Evolutionary conservation across 1,284 basidiomycete species (phyloP).

Genomic region (Ceratobasidium sp.): DNA sequence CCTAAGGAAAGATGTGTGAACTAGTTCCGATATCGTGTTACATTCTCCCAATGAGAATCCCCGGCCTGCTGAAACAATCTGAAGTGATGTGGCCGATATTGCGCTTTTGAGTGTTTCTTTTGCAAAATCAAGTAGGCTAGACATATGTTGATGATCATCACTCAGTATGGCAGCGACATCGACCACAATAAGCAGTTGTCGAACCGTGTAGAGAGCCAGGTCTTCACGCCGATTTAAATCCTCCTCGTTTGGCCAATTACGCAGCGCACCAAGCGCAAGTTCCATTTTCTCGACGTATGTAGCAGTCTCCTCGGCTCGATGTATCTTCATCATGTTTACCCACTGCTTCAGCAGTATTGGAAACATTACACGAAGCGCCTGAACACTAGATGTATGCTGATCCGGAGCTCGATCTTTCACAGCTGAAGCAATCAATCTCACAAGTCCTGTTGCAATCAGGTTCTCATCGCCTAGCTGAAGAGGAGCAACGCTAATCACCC

Average conservation of each 20-base stretch:
- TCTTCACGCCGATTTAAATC: neutral
- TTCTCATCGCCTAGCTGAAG: neutral
- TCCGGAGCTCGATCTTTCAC: neutral
- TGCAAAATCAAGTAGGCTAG: too few relatives aligned
- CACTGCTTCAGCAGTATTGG: neutral
- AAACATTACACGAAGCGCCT: neutral
- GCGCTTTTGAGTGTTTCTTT: too few relatives aligned
- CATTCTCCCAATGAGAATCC: too few relatives aligned
- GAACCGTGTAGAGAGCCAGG: neutral
- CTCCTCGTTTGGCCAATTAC: neutral
- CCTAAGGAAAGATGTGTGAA: too few relatives aligned
- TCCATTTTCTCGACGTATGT: neutral
- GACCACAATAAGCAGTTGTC: neutral
- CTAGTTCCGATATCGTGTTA: too few relatives aligned
- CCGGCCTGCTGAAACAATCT: too few relatives aligned
- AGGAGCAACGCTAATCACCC: neutral
- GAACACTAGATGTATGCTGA: neutral
- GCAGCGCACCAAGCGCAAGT: neutral
- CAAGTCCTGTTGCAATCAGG: neutral
- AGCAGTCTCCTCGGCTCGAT: neutral
- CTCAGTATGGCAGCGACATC: neutral
- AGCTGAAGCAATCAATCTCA: neutral
- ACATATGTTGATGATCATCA: too few relatives aligned
- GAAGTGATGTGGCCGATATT: too few relatives aligned
- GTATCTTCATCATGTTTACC: neutral